Evolutionary conservation across 148 eudicot genomes (phyloP), one percentile per base, ranked within the genome.

Genomic region (Simmondsia chinensis): DNA sequence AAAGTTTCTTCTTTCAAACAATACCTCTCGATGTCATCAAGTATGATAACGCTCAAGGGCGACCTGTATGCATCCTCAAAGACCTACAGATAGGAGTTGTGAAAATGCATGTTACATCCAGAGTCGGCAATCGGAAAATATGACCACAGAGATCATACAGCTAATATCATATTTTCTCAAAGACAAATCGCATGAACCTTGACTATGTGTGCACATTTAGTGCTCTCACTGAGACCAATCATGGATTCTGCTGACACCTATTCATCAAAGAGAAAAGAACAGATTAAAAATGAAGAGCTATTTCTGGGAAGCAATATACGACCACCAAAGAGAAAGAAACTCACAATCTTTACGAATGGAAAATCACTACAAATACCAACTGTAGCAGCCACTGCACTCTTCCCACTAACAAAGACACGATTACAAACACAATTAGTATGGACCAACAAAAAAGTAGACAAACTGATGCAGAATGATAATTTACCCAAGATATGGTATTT

Each of bases 1-100:
- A 28, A 29, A 39, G 43, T 30, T 15, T 24, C 15, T 27, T 20
- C n/a, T n/a, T n/a, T n/a, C n/a, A n/a, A 12, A n/a, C 13, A 25
- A 19, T 56, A 80, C 97, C 95, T 81, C 69, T 89, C 97, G 61
- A 84, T 89, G 55, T 78, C 93, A 67, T 89, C 97, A 43, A 89
- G 93, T 66, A 89, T 61, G 52, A 84, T 72, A 33, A 84, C 62
- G 61, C 97, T 84, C 56, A 89, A 56, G 23, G 95, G 94, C 24
- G 97, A 89, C 60, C 58, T 78, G 34, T 89, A 84, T 54, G 95
- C 97, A 76, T 89, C 97, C 73, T 84, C 97, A 54, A 91, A 85
- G 25, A 82, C 79, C 93, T 82, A 41, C 9, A 59, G 21, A 43
- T 14, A 49, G n/a, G n/a, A n/a, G n/a, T n/a, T n/a, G n/a, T n/a